These are phyloP conservation scores for Cicer judaicum DNA, from an alignment of 306 rosid species.

Conservation along the genomic window DNA sequence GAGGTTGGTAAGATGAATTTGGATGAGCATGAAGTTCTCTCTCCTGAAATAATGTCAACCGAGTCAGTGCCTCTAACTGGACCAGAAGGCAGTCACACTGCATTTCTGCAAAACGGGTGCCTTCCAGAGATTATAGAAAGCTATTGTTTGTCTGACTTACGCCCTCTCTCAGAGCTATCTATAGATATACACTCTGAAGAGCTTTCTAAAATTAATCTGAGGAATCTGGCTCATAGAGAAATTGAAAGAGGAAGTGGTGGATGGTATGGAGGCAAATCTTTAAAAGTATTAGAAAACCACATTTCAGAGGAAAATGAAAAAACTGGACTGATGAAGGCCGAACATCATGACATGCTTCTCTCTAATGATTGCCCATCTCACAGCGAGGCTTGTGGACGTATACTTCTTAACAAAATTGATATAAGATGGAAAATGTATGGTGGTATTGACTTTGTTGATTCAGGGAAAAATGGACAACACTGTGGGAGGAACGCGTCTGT, in stretches of 20 bases:
- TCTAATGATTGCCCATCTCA: conserved; percentile 49
- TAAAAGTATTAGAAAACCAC: conserved; percentile 78
- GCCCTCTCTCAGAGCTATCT: conserved; percentile 63
- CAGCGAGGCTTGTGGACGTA: conserved; percentile 63
- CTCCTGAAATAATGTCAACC: conserved; percentile 47
- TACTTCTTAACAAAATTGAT: conserved; percentile 73
- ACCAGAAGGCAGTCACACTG: conserved; percentile 59
- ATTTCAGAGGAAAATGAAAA: conserved; percentile 56
- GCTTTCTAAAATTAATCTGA: conserved; percentile 47
- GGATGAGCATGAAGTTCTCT: conserved; percentile 55
- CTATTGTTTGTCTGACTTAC: conserved; percentile 68
- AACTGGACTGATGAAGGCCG: conserved; percentile 41
- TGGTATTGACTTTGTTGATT: conserved; percentile 77
- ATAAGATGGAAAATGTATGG: conserved; percentile 83
- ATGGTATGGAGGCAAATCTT: conserved; percentile 67
- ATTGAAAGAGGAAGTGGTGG: conserved; percentile 66
- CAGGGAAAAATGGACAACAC: conserved; percentile 50
- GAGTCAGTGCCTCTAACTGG: conserved; percentile 58
- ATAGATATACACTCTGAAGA: conserved; percentile 58
- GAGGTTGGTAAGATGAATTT: conserved; percentile 48
- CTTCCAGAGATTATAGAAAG: conserved; percentile 75
- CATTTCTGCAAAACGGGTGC: conserved; percentile 58
- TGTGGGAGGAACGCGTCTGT: conserved; percentile 66
- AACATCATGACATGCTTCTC: conserved; percentile 49
- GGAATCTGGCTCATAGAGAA: conserved; percentile 55